Conservation (phyloP, 1,284 basidiomycete species). For the Afroboletus lepidellus region DNA sequence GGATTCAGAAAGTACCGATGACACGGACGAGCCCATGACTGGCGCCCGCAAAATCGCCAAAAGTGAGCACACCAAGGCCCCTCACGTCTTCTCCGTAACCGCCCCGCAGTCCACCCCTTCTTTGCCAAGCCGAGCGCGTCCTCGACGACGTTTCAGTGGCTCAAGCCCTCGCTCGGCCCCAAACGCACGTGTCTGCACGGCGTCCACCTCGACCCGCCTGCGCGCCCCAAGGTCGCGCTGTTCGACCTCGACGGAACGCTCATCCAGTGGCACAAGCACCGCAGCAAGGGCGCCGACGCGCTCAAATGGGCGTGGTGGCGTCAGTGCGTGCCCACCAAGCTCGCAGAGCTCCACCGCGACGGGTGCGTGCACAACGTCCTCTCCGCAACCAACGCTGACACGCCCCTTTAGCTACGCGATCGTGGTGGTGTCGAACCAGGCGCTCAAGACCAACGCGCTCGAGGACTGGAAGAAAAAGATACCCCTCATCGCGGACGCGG, state of each 20-base stretch:
- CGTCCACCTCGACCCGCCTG: slow-evolving; percentile 49
- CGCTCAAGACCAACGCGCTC: slow-evolving; percentile 47
- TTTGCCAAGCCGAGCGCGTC: slow-evolving; percentile 33
- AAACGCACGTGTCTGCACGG: slow-evolving; percentile 64
- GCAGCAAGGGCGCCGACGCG: slow-evolving; percentile 38
- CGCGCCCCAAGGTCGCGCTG: slow-evolving; percentile 61
- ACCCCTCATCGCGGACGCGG: slow-evolving; percentile 62
- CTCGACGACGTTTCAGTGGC: slow-evolving; percentile 50
- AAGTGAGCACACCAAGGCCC: slow-evolving; percentile 19
- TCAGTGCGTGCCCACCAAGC: slow-evolving; percentile 56
- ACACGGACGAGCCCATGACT: slow-evolving; percentile 17
- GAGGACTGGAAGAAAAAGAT: slow-evolving; percentile 78
- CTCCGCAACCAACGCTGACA: neutral
- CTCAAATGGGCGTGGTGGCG: slow-evolving; percentile 81
- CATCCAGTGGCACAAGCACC: slow-evolving; percentile 61
- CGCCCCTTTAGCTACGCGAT: slow-evolving; percentile 58
- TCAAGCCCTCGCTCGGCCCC: slow-evolving; percentile 51
- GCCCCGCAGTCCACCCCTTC: slow-evolving; percentile 39
- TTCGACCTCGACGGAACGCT: slow-evolving; percentile 90
- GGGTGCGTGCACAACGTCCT: slow-evolving; percentile 48
- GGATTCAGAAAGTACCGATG: slow-evolving; percentile 19
- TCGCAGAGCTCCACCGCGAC: slow-evolving; percentile 57
- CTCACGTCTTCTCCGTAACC: neutral
- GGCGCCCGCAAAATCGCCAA: slow-evolving; percentile 24
- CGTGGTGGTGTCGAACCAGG: slow-evolving; percentile 82